Conservation (phyloP, 116 monocot genomes). For the Zostera marina region DNA sequence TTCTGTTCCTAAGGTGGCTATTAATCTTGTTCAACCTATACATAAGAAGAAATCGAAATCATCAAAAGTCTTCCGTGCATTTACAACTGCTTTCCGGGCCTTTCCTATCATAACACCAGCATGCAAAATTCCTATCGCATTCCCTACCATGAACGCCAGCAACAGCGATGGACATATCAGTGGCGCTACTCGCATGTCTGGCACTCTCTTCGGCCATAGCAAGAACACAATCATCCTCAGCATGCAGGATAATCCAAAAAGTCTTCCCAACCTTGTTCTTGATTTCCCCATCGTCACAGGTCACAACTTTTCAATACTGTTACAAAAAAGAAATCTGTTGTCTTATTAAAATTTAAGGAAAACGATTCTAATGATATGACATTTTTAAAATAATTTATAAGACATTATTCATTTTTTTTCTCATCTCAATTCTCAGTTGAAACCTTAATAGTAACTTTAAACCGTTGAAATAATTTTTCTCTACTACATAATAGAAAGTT, state of each 20-base stretch:
- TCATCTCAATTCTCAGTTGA: no score
- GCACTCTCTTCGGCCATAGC: slow-evolving; percentile 74
- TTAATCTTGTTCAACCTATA: slow-evolving; percentile 15
- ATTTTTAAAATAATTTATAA: no score
- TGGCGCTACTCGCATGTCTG: slow-evolving; percentile 58
- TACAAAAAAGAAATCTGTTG: no score
- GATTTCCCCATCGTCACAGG: slow-evolving; percentile 51
- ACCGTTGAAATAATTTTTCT: no score
- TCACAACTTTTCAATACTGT: no score
- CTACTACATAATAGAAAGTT: no score
- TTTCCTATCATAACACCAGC: slow-evolving; percentile 50
- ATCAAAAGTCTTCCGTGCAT: slow-evolving; percentile 33
- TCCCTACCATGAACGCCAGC: slow-evolving; percentile 5
- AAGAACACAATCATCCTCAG: slow-evolving; percentile 52
- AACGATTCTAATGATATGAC: no score
- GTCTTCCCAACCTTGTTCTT: slow-evolving; percentile 46
- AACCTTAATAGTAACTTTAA: no score
- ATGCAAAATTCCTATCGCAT: slow-evolving; percentile 19
- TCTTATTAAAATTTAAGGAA: no score
- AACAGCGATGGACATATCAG: slow-evolving; percentile 28
- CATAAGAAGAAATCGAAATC: slow-evolving; percentile 15
- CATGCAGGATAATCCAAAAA: slow-evolving; percentile 57
- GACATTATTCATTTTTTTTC: no score
- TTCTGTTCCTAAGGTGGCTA: neutral
- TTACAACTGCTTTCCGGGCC: slow-evolving; percentile 58